Evolutionary conservation across 2,329 filamentous ascomycete genomes (phyloP).

Genomic region (Scedosporium minutisporum): DNA sequence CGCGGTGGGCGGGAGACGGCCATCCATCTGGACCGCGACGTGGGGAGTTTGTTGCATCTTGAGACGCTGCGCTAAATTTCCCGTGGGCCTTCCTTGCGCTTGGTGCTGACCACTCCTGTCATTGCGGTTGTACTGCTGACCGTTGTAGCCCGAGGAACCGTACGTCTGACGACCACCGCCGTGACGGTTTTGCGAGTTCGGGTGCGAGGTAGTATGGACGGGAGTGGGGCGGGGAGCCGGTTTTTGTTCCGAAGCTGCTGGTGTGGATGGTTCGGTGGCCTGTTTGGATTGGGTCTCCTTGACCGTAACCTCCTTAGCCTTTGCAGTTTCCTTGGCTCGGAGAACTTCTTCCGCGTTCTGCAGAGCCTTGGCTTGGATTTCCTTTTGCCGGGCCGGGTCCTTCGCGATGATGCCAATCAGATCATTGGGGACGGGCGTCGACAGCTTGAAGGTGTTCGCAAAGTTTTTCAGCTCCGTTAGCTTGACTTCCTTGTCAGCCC

Average conservation of each 20-base stretch:
- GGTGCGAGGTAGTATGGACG: not conserved
- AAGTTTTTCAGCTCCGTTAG: slow-evolving; percentile 94
- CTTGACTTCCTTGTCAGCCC: slow-evolving; percentile 80
- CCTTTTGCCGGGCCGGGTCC: slow-evolving; percentile 86
- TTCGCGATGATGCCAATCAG: slow-evolving; percentile 93
- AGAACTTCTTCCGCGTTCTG: slow-evolving; percentile 57
- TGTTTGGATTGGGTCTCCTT: slow-evolving; percentile 36
- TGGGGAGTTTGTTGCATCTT: slow-evolving; percentile 34
- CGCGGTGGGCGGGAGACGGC: slow-evolving; percentile 64
- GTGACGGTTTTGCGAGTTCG: slow-evolving; percentile 28
- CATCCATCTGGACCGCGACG: slow-evolving; percentile 37
- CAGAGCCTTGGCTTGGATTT: slow-evolving; percentile 82
- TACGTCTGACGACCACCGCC: slow-evolving; percentile 38
- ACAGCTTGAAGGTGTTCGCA: slow-evolving; percentile 85
- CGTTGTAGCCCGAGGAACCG: slow-evolving; percentile 34
- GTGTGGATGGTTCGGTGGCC: slow-evolving; percentile 13
- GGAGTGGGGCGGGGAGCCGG: slow-evolving; percentile 1
- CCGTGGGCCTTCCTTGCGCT: slow-evolving; percentile 30
- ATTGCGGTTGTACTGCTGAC: slow-evolving; percentile 34
- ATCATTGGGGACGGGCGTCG: slow-evolving; percentile 83
- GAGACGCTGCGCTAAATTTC: slow-evolving; percentile 39
- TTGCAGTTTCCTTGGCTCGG: slow-evolving; percentile 22
- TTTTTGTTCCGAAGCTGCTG: slow-evolving; percentile 2
- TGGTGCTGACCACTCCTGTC: slow-evolving; percentile 35
- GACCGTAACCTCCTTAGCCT: slow-evolving; percentile 43